Evolutionary conservation across 2,329 filamentous ascomycete genomes (phyloP).

Genomic region (Pseudogymnoascus sp.): DNA sequence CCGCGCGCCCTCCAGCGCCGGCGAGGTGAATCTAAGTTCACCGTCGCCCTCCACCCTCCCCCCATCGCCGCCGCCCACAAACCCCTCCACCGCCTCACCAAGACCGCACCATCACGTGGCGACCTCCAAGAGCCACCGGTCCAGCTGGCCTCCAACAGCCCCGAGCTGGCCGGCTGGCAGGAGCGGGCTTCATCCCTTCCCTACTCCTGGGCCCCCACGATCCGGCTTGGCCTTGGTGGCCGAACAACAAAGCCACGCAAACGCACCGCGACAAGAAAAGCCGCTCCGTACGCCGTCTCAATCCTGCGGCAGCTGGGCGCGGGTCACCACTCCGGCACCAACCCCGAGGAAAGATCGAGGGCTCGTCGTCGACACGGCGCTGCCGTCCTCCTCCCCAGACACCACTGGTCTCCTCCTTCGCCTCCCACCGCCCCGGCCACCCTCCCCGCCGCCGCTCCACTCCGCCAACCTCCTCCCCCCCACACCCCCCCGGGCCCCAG

Average conservation of each 20-base stretch:
- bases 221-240: background rate
- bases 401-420: background rate
- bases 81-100: background rate
- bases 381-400: too few species aligned
- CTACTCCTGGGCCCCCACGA: background rate
- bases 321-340: background rate
- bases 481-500: too few species aligned
- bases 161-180: background rate
- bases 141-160: background rate
- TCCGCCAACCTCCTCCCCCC: background rate
- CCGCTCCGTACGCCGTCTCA: background rate
- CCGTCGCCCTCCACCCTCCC: background rate
- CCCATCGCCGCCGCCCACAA: background rate
- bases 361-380: too few species aligned
- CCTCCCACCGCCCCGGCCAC: background rate
- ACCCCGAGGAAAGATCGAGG: background rate
- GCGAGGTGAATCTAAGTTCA: background rate
- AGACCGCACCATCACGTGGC: background rate
- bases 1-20: background rate
- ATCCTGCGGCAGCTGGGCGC: background rate
- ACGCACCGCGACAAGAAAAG: background rate
- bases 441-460: background rate
- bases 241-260: background rate
- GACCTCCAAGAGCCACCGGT: background rate
- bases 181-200: background rate